phyloP scores from a whole-genome alignment of 768 basidiomycete species.

The Hortiboletus flavorubellus region DNA sequence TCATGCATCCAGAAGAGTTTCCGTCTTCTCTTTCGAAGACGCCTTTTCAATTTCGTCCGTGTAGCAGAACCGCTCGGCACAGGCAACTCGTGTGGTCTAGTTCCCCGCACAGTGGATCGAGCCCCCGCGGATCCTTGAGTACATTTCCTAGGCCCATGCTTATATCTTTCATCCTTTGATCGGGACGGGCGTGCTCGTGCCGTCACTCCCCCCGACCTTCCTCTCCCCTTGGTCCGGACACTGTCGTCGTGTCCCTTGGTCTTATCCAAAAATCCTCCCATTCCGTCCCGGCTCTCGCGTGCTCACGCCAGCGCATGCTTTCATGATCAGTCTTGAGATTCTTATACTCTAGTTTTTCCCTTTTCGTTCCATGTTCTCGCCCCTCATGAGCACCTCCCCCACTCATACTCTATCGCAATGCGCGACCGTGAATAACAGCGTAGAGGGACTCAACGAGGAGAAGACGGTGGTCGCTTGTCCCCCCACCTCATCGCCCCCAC shows the following conservation, averaged over 20 bases:
- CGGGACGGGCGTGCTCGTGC: conserved; percentile 10
- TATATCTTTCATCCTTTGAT: conserved; percentile 28
- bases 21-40: conserved; percentile 8
- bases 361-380: conserved; percentile 1
- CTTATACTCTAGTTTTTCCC: conserved; percentile 17
- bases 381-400: conserved; percentile 28
- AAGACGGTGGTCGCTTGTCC: conserved; percentile 15
- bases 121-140: conserved; percentile 31
- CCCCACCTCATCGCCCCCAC: not conserved
- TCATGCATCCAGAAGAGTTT: conserved; percentile 9
- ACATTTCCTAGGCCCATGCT: conserved; percentile 9
- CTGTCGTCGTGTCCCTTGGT: conserved; percentile 5
- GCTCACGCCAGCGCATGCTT: conserved; percentile 5
- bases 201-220: conserved; percentile 7
- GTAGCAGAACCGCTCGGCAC: not conserved
- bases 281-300: conserved; percentile 12
- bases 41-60: conserved; percentile 8
- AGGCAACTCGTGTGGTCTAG: conserved; percentile 14
- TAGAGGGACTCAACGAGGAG: conserved; percentile 23
- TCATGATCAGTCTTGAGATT: conserved; percentile 12
- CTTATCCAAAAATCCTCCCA: conserved; percentile 3
- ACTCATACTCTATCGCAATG: conserved; percentile 31
- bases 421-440: conserved; percentile 29
- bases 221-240: conserved; percentile 6
- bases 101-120: conserved; percentile 30